Evolutionary conservation across 495 filamentous ascomycete genomes (phyloP).

Genomic region (Lophiostoma macrostomum): DNA sequence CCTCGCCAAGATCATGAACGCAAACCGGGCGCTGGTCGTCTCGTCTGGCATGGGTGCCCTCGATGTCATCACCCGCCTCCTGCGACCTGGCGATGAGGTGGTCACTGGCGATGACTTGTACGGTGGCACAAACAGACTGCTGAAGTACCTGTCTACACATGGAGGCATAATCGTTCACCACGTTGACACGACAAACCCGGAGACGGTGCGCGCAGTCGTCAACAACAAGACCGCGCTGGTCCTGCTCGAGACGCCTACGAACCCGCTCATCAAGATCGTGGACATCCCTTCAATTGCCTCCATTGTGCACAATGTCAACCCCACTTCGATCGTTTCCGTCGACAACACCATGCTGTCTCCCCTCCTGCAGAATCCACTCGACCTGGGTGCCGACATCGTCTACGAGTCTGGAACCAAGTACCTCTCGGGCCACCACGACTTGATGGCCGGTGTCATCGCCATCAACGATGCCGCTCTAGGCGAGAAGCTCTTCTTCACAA

Average conservation of each 20-base stretch:
- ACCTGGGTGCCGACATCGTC: constrained; percentile 90
- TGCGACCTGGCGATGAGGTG: constrained; percentile 93
- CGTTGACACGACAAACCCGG: constrained; percentile 81
- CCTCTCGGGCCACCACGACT: constrained; percentile 94
- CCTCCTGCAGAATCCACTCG: constrained; percentile 84
- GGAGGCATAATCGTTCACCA: constrained; percentile 91
- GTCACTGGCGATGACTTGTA: constrained; percentile 96
- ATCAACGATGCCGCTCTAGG: constrained; percentile 76
- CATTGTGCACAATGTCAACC: constrained; percentile 71
- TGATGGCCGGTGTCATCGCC: constrained; percentile 96
- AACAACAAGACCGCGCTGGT: constrained; percentile 88
- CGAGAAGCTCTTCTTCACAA: constrained; percentile 90
- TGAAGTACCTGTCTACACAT: constrained; percentile 83
- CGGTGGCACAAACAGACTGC: constrained; percentile 88
- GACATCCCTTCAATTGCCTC: constrained; percentile 78
- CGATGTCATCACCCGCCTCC: constrained; percentile 91
- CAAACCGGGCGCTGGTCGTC: constrained; percentile 84
- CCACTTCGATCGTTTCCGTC: constrained; percentile 79
- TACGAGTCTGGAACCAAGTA: constrained; percentile 99
- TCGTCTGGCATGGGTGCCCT: constrained; percentile 95
- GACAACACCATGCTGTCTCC: constrained; percentile 99
- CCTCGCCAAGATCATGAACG: constrained; percentile 97
- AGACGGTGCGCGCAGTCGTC: constrained; percentile 64
- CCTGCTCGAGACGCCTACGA: constrained; percentile 92
- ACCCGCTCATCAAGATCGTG: constrained; percentile 96